Base-by-base conservation (phyloP, 2,329 filamentous ascomycete species). In the Thielaviopsis populi region DNA sequence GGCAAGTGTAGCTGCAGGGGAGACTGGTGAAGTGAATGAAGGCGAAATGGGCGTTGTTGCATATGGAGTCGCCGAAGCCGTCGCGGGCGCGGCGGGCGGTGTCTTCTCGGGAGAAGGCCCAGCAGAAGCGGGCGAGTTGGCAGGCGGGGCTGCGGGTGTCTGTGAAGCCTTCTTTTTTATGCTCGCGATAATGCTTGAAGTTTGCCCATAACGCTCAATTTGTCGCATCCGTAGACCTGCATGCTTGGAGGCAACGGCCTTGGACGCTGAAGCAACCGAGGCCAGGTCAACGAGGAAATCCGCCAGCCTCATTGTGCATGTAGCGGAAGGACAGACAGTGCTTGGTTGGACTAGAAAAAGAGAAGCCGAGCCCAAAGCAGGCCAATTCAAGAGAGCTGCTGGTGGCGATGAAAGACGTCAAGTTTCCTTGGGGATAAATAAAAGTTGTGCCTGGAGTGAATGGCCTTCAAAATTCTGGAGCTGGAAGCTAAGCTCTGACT, bases 281-380 rank as follows among this genome's bases (percentile, higher is more conserved):
- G 85, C 83, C 69, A 87, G 77, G 75, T 91, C 88, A 71, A 91
- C 77, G 67, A 79, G 75, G 71, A 79, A 83, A 75, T 82, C 85
- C 75, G 80, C 82, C 79, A 83, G 76, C 73, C 81, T 76, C 82
- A 84, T 84, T 19, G n/a, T 37, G 30, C 53, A 4, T 37, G 30
- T 50, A 27, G 15, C 10, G 24, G 27, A 30, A 56, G n/a, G 27
- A 6, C 53, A 8, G 17, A 3, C 24, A 10, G 27, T 37, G n/a
- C 10, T n/a, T n/a, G 30, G 11, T 33, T 13, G 30, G 53, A n/a
- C 13, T n/a, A 17, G 15, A 33, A 33, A 37, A 13, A 56, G 24
- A 30, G 17, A 56, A 30, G 27, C 30, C 53, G 10, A 19, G 2
- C 15, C 53, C 7, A 37, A 10, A 19, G 15, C 1, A n/a, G 53